Conservation (phyloP, 768 basidiomycete species). For the Lactarius quietus region DNA sequence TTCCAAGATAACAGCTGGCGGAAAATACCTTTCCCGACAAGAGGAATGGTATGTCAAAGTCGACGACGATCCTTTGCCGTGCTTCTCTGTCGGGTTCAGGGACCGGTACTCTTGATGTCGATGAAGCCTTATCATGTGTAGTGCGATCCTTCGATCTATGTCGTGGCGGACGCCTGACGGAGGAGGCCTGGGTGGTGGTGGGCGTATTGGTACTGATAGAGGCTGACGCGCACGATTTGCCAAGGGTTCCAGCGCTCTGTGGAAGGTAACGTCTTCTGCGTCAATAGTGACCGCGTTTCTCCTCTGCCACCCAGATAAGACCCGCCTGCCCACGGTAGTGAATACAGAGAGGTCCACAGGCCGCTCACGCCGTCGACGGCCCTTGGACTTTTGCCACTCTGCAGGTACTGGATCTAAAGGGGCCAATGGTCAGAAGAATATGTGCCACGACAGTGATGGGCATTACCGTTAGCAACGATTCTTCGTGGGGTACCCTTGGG, state of each 20-base stretch:
- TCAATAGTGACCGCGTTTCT: conserved; percentile 39
- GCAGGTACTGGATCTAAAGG: neutral
- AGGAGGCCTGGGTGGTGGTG: neutral
- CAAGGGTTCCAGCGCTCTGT: conserved; percentile 24
- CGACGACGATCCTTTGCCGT: conserved; percentile 35
- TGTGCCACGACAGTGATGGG: neutral
- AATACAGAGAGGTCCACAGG: conserved; percentile 39
- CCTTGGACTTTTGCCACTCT: neutral
- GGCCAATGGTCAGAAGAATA: neutral
- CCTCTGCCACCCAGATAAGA: conserved; percentile 39
- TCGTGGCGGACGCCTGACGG: neutral
- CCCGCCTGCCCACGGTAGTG: conserved; percentile 36
- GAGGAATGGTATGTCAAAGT: conserved; percentile 52
- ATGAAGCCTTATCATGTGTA: neutral
- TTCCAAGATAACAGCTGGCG: conserved; percentile 51
- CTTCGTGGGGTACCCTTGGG: neutral
- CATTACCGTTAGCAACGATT: neutral
- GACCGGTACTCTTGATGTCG: neutral
- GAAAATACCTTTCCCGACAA: conserved; percentile 51
- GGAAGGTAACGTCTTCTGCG: conserved; percentile 38
- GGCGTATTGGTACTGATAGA: conserved; percentile 2
- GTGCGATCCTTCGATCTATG: neutral
- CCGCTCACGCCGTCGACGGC: conserved; percentile 19
- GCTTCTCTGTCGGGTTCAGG: conserved; percentile 14
- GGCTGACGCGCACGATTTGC: neutral